Conservation (phyloP, 140 eudicot species). For the Anethum foeniculum region DNA sequence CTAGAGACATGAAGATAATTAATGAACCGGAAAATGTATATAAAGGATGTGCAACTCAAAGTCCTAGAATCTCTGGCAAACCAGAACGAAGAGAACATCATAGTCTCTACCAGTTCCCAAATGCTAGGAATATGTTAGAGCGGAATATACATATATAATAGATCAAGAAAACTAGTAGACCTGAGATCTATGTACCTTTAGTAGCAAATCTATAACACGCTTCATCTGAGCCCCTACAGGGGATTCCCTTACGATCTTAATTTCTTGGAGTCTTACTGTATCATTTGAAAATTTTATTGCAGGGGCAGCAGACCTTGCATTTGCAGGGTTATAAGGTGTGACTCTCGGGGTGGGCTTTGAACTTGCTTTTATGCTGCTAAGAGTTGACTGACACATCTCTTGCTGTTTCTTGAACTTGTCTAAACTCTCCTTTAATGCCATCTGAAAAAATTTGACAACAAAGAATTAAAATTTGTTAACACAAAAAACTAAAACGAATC, state of each 20-base stretch:
- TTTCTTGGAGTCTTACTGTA: constrained; percentile 56
- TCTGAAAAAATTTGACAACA: constrained; percentile 10
- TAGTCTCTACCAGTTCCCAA: background rate
- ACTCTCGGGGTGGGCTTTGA: background rate
- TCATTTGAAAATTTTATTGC: constrained; percentile 55
- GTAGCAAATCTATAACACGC: constrained; percentile 55
- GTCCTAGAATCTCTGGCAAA: background rate
- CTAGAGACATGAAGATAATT: constrained; percentile 31
- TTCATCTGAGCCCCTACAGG: constrained; percentile 74
- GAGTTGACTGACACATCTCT: constrained; percentile 40
- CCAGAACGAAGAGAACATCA: background rate
- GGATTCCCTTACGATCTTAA: constrained; percentile 51
- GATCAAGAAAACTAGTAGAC: background rate
- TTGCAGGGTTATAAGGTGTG: constrained; percentile 21
- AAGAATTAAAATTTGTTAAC: background rate
- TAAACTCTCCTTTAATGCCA: constrained; percentile 39
- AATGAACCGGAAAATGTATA: constrained; percentile 4
- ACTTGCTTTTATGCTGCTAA: constrained; percentile 22
- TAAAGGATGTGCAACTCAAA: too few relatives aligned
- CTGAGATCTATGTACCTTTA: constrained; percentile 34
- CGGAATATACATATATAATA: background rate
- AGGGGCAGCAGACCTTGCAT: constrained; percentile 35
- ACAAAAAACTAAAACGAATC: background rate
- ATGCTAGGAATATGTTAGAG: background rate
- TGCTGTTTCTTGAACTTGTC: constrained; percentile 45